Evolutionary conservation across 176 grass and related monocot species (phyloP).

Genomic region (Zea luxurians): DNA sequence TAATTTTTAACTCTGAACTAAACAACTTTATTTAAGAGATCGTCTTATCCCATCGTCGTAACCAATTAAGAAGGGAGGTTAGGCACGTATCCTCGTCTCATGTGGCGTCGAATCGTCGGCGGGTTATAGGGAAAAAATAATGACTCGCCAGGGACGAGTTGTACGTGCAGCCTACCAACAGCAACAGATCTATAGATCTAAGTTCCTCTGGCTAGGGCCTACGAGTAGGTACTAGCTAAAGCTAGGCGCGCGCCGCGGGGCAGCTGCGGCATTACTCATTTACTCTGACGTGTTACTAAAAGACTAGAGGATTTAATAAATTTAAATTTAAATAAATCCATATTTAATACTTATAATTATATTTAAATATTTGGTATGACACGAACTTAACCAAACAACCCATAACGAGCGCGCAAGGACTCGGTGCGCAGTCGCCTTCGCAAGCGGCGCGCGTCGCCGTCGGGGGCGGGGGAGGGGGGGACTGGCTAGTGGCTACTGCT

Average conservation of each 20-base stretch:
- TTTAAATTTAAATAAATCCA: no score
- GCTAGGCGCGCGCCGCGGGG: no score
- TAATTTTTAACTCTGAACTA: no score
- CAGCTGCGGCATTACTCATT: no score
- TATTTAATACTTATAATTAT: no score
- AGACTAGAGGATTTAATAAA: no score
- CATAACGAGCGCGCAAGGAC: background rate
- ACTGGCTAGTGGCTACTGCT: background rate
- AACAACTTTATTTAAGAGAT: no score
- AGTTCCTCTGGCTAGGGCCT: no score
- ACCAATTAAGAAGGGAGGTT: background rate
- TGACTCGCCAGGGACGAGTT: background rate
- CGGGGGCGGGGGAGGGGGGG: background rate
- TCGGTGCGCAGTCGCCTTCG: constrained; percentile 14
- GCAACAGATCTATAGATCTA: background rate
- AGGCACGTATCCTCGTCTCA: background rate
- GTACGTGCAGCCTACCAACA: background rate
- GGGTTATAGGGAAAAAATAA: background rate
- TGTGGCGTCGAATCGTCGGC: background rate
- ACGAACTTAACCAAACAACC: no score
- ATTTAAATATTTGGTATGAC: no score
- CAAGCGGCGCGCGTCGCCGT: background rate
- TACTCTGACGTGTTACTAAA: no score
- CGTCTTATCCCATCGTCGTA: no score
- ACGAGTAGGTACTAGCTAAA: background rate